Base-by-base conservation (phyloP, 768 basidiomycete species). In the Suillus lakei region DNA sequence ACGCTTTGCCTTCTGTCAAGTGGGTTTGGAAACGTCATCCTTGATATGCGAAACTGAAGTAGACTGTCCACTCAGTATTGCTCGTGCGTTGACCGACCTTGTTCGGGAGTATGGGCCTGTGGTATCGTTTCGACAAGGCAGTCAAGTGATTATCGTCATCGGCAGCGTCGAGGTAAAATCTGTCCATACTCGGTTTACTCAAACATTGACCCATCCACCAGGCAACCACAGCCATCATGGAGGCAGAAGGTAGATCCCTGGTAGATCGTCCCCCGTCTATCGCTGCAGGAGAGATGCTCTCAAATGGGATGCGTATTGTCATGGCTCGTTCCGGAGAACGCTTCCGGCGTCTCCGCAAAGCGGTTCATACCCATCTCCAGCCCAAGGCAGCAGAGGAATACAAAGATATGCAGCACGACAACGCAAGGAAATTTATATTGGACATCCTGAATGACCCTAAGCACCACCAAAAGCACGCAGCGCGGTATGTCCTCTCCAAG, bases 81-180 rank as follows among this genome's bases (percentile, higher is more conserved):
- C 72, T n/a, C 67, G 26, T 30, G 68, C 64, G 6, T 84, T 87
- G 50, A 80, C 85, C 48, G 80, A 84, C 60, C 86, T 85, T 83
- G 85, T 84, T 2, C 77, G 84, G 56, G 67, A 81, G 67, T 89
- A 89, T 64, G 89, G 88, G 0, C 87, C 89, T 0, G 80, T 89
- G 1, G 83, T 88, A 65, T 78, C 84, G 0, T 69, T 90, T 2
- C 79, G 84, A 2, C 83, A 84, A 67, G 88, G 88, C 1, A 69
- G 60, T 13, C 34, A 66, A 2, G 26, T 71, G 12, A 67, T 55
- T 48, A 51, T 75, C 38, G 26, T 75, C 34, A 60, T 75, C 10
- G 54, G 54, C 7, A 56, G 34, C 15, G 34, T 56, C 2, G 34
- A 36, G 34, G 54, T 56, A 36, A 48, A 6, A 23, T 15, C 4